A percentile compares a stretch with the other conserved stretches of the same genome.
Evolutionary conservation across 1,284 basidiomycete species (phyloP).

Genomic region (Cryptococcus sp.): DNA sequence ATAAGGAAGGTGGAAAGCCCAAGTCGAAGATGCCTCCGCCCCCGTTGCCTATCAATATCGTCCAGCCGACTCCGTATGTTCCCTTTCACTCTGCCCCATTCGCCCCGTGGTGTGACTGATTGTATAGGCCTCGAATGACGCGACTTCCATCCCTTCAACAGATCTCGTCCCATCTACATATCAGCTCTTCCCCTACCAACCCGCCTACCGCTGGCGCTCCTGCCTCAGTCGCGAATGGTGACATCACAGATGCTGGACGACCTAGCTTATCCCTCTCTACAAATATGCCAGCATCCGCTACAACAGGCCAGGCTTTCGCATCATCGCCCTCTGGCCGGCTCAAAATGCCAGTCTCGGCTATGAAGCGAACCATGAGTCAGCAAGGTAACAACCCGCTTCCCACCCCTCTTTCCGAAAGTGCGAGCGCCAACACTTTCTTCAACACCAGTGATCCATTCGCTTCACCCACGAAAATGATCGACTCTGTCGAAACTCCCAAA

Average conservation of each 20-base stretch:
- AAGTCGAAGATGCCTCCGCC: conserved; percentile 19
- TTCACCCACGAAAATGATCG: background rate
- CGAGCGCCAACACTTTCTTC: background rate
- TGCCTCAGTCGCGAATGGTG: conserved; percentile 59
- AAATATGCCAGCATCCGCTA: conserved; percentile 17
- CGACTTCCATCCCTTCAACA: conserved; percentile 38
- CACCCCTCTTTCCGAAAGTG: background rate
- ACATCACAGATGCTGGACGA: conserved; percentile 49
- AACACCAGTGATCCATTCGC: background rate
- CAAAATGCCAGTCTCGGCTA: conserved; percentile 52
- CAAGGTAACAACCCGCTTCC: conserved; percentile 1
- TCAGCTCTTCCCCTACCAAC: conserved; percentile 9
- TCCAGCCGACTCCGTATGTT: conserved; percentile 6
- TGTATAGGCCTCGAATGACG: conserved; percentile 20
- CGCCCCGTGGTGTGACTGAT: background rate
- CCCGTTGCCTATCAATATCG: conserved; percentile 14
- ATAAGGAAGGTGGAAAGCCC: background rate
- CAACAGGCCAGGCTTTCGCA: conserved; percentile 46
- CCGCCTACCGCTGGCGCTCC: conserved; percentile 50
- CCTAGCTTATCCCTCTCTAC: conserved; percentile 52
- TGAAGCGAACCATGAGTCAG: conserved; percentile 10
- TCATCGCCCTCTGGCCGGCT: conserved; percentile 57
- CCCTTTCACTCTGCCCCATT: background rate
- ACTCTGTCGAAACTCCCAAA: background rate
- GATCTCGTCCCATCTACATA: conserved; percentile 21